Base-by-base conservation (phyloP, 1,139 yeast genomes). In the Kluyveromyces sp. region DNA sequence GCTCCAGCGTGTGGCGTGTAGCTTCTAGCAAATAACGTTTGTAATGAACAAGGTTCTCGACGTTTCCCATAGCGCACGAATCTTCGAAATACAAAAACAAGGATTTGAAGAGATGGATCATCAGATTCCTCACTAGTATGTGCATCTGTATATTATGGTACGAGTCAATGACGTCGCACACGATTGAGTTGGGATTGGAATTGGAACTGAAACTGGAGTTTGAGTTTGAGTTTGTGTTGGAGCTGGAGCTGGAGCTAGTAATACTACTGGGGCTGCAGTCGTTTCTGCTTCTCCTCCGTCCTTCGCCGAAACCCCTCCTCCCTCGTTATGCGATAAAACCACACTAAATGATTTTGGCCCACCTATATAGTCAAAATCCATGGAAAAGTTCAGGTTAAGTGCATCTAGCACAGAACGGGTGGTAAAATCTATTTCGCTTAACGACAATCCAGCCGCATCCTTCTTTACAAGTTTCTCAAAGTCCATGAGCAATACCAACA, bases 51-150 rank as follows among this genome's bases (percentile, higher is more conserved):
- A 42, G 29, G 25, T 31, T 30, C 3, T 36, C 36, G 31, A 31
- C 31, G 10, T 21, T 4, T 3, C 40, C 45, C 15, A 36, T 28
- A 25, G 30, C 39, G 26, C 44, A 42, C 8, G 15, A 37, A 27
- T 39, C 30, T 27, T 45, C 48, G 36, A 45, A 45, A 28, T 42
- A 45, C 28, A 45, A 31, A 30, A 42, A 45, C 26, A 45, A 32
- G 5, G 48, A 21, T 4, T 30, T 32, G 31, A 37, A 38, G 10
- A 38, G 28, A 26, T 39, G 36, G 2, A 45, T 40, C 8, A 46
- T 30, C 8, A 34, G 21, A 25, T 34, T 39, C 2, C 44, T 25
- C 5, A 45, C 42, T 5, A 41, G 8, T 3, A 41, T 27, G n/a
- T 41, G 43, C 28, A 21, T 41, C 26, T 41, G 38, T 7, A 41